Percentiles rank a stretch among this genome's conserved stretches.
Evolutionary conservation across 2,329 filamentous ascomycete genomes (phyloP).

Genomic region (Aureobasidium sp.): DNA sequence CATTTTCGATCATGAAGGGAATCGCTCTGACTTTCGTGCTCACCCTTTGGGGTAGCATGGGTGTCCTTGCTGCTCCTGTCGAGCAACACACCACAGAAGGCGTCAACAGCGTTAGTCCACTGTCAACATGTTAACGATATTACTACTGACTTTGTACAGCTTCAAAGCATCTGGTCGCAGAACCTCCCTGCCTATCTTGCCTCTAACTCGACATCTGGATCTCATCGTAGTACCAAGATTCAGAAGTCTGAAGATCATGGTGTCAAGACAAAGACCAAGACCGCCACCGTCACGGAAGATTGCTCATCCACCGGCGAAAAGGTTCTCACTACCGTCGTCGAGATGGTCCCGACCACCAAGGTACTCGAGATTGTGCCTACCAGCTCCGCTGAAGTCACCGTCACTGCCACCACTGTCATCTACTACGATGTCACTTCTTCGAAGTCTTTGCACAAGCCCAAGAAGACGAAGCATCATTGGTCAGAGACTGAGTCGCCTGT

Average conservation of each 20-base stretch:
- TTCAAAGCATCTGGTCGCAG: background rate
- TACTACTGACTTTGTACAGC: background rate
- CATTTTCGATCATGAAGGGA: background rate
- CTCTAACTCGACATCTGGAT: background rate
- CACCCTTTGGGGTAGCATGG: background rate
- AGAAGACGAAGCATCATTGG: background rate
- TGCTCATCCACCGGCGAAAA: background rate
- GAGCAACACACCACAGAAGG: background rate
- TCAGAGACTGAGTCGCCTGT: background rate
- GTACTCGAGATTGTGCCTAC: background rate
- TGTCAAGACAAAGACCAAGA: background rate
- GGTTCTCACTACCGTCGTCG: background rate
- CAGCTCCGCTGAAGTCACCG: too few relatives aligned
- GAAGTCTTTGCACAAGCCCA: background rate
- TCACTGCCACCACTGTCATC: background rate
- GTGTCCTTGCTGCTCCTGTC: background rate
- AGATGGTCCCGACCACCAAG: background rate
- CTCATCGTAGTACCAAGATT: background rate
- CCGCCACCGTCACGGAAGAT: background rate
- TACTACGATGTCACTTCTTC: background rate
- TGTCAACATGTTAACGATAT: background rate
- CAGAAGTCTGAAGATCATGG: background rate
- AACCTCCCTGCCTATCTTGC: too few relatives aligned
- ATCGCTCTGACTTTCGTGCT: background rate
- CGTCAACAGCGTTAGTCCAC: background rate